Conservation (phyloP, 257 asterid species). For the Solanum boliviense region DNA sequence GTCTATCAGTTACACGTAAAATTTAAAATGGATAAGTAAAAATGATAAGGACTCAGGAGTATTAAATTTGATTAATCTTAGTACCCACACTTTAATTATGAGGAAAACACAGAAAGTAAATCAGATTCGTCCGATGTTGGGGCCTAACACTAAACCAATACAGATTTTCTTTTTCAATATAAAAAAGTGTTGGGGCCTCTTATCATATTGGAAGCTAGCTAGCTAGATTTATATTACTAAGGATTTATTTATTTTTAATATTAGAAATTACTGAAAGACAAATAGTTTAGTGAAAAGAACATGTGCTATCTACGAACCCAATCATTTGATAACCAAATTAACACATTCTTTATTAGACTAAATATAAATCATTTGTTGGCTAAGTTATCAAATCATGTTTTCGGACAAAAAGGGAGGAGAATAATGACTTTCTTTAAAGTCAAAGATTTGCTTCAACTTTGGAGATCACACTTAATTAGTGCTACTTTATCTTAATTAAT, state of each 20-base stretch:
- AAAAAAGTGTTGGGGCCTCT: neutral
- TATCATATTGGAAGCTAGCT: neutral
- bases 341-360: neutral
- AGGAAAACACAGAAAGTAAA: neutral
- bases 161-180: neutral
- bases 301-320: neutral
- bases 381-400: neutral
- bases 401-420: neutral
- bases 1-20: too few relatives aligned
- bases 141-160: neutral
- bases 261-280: neutral
- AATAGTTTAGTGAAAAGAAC: neutral
- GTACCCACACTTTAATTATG: neutral
- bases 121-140: neutral
- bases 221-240: neutral
- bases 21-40: too few relatives aligned
- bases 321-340: neutral
- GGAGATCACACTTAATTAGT: neutral
- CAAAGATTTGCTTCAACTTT: neutral
- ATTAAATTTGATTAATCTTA: neutral
- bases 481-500: neutral
- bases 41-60: neutral
- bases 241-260: neutral
- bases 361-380: neutral
- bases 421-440: neutral